These are phyloP conservation scores for Purpureocillium takamizusanense DNA, from an alignment of 2,329 filamentous ascomycete genomes.

Conservation along the genomic window DNA sequence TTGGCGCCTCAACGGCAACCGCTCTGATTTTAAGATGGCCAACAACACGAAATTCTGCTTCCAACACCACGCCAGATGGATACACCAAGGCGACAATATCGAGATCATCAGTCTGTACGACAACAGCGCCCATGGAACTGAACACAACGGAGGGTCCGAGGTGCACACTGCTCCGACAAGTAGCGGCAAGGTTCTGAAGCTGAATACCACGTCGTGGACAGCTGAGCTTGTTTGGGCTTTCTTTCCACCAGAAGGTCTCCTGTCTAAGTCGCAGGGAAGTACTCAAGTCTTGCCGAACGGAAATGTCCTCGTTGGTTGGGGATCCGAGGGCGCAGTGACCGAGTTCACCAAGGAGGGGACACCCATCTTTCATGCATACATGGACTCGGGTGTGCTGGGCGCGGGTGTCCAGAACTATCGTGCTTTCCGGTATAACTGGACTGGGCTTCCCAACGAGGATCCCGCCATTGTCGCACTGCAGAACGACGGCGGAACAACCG, in stretches of 20 bases:
- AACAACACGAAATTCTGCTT: constrained; percentile 33
- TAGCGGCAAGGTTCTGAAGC: constrained; percentile 37
- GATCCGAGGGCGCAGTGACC: constrained; percentile 37
- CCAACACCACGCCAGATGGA: constrained; percentile 43
- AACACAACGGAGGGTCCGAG: constrained; percentile 21
- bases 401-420: constrained; percentile 40
- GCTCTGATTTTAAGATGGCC: constrained; percentile 27
- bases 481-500: constrained; percentile 4
- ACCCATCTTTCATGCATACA: constrained; percentile 43
- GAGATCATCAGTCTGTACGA: constrained; percentile 46
- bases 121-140: constrained; percentile 39
- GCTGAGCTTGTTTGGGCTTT: constrained; percentile 38
- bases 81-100: constrained; percentile 28
- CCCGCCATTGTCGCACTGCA: constrained; percentile 11
- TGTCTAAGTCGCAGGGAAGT: constrained; percentile 25
- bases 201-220: constrained; percentile 33
- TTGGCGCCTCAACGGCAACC: constrained; percentile 42
- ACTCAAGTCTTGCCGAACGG: constrained; percentile 42
- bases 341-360: constrained; percentile 36
- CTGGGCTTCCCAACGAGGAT: constrained; percentile 27
- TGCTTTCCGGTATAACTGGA: constrained; percentile 44
- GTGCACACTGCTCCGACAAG: constrained; percentile 19
- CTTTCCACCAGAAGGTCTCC: constrained; percentile 38
- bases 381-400: constrained; percentile 26
- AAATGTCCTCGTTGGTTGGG: constrained; percentile 49